Evolutionary conservation across 208 protist species (phyloP).

Genomic region (Angomonas ambiguus): DNA sequence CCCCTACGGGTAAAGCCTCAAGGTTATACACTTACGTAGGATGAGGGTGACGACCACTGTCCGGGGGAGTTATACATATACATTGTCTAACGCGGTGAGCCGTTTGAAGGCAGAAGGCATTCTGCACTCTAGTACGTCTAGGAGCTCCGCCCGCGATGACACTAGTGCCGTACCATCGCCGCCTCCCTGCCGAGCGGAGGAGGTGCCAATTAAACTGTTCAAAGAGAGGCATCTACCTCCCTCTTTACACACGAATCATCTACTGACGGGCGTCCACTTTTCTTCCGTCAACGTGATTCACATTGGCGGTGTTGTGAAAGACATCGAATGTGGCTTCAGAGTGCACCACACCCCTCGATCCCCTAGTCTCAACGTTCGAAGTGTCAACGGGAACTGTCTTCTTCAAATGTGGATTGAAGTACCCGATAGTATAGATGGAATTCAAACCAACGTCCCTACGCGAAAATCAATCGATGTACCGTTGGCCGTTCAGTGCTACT

Average conservation of each 20-base stretch:
- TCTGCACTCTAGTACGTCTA: no score
- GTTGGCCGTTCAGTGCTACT: not conserved
- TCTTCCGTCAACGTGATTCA: conserved; percentile 31
- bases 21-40: no score
- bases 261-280: not conserved
- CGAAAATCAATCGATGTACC: not conserved
- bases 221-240: conserved; percentile 8
- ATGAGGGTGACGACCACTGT: no score
- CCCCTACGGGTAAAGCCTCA: no score
- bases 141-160: no score
- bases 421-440: conserved; percentile 19
- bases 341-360: conserved; percentile 10
- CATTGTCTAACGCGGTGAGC: no score
- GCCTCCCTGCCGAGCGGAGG: no score
- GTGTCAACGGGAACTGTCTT: not conserved
- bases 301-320: conserved; percentile 41
- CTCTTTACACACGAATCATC: no score
- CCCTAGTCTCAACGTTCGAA: not conserved
- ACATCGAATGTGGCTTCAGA: conserved; percentile 32
- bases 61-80: no score
- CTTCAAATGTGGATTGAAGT: conserved; percentile 8
- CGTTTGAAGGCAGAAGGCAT: no score
- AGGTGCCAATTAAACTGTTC: conserved; percentile 20
- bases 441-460: not conserved
- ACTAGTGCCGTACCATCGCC: no score